phyloP scores from a whole-genome alignment of 208 protist species.

The Histomonas meleagridis region DNA sequence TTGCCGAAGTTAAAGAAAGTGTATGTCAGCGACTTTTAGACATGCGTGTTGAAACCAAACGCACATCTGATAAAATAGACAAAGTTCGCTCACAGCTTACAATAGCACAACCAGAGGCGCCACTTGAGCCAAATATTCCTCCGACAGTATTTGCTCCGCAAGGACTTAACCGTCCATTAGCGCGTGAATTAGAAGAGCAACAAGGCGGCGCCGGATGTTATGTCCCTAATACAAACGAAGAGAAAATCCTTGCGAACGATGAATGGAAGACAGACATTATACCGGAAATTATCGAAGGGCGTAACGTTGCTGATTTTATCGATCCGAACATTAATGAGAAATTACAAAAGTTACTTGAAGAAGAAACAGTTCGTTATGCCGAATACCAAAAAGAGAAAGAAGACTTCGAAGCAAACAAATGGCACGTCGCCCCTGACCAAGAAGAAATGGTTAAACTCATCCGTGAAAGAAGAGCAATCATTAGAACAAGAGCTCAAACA shows the following conservation, averaged over 20 bases:
- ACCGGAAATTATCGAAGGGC: constrained; percentile 17
- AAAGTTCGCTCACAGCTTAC: background rate
- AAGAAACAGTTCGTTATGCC: background rate
- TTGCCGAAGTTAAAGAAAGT: constrained; percentile 49
- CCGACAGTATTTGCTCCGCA: background rate
- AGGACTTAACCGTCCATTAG: background rate
- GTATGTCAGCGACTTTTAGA: constrained; percentile 35
- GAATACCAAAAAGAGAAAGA: background rate
- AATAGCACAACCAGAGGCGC: background rate
- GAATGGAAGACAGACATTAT: constrained; percentile 34
- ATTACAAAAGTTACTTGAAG: background rate
- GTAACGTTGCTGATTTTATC: constrained; percentile 31
- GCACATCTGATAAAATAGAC: background rate
- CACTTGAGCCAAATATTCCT: background rate
- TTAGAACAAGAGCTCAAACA: background rate
- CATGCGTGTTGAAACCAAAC: background rate
- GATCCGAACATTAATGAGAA: background rate
- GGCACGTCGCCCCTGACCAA: background rate
- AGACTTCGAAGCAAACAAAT: constrained; percentile 14
- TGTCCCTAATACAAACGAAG: background rate
- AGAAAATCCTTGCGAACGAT: background rate
- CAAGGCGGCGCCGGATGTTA: background rate
- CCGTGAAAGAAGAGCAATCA: background rate
- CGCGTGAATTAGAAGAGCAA: background rate
- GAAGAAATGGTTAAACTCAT: background rate